Evolutionary conservation across 2,329 filamentous ascomycete genomes (phyloP).

Genomic region (Endoconidiophora laricicola): DNA sequence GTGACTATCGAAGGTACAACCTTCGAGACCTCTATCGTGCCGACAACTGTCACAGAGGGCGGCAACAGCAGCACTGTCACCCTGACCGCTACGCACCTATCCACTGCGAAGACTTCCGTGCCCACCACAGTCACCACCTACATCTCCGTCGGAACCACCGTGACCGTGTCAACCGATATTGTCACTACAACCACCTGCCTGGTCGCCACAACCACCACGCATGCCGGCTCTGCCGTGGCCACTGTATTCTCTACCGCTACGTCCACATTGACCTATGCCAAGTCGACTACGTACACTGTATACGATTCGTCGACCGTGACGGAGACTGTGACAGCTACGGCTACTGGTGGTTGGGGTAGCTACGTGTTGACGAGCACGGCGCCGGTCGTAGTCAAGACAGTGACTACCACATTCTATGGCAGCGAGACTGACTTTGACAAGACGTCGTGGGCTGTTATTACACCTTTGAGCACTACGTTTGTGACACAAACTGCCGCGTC

Average conservation of each 20-base stretch:
- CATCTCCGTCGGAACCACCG: slow-evolving; percentile 5
- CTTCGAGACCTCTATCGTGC: background rate
- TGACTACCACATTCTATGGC: background rate
- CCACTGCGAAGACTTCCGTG: background rate
- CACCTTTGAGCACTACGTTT: background rate
- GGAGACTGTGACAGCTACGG: background rate
- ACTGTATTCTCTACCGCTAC: slow-evolving; percentile 5
- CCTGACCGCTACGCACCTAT: background rate
- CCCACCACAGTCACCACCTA: slow-evolving; percentile 2
- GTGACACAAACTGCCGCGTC: background rate
- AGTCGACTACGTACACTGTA: slow-evolving; percentile 1
- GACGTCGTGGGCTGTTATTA: background rate
- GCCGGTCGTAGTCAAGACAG: slow-evolving; percentile 6
- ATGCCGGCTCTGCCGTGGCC: background rate
- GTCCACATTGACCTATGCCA: slow-evolving; percentile 4
- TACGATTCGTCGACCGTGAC: slow-evolving; percentile 5
- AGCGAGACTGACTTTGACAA: background rate
- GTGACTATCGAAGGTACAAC: background rate
- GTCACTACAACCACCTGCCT: slow-evolving; percentile 6
- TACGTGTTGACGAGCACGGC: background rate
- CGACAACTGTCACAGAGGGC: slow-evolving; percentile 1
- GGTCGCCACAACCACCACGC: slow-evolving; percentile 5
- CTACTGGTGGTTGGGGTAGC: no score
- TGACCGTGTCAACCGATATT: slow-evolving; percentile 5
- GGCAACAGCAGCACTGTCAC: slow-evolving; percentile 1